phyloP scores from a whole-genome alignment of 2,329 filamentous ascomycete genomes.

The Beauveria caledonica region DNA sequence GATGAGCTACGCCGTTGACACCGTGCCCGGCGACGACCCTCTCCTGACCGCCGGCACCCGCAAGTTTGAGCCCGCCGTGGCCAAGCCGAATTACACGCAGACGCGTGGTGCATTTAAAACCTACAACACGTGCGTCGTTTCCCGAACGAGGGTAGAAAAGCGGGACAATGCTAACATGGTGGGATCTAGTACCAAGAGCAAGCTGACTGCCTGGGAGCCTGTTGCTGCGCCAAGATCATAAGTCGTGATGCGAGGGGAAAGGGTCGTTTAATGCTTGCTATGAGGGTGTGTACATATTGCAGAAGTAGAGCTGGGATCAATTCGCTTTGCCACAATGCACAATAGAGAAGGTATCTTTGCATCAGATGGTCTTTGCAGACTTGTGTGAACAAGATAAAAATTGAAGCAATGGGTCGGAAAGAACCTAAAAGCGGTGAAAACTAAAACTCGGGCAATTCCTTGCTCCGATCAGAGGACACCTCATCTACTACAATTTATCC shows the following conservation, averaged over 20 bases:
- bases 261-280: background rate
- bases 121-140: conserved; percentile 79
- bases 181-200: conserved; percentile 41
- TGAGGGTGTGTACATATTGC: conserved; percentile 22
- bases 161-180: conserved; percentile 16
- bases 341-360: too few species aligned
- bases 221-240: conserved; percentile 28
- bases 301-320: background rate
- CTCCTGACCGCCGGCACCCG: conserved; percentile 59
- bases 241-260: background rate
- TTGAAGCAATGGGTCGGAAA: background rate
- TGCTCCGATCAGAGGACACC: background rate
- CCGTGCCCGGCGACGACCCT: conserved; percentile 70
- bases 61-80: conserved; percentile 64
- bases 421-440: background rate
- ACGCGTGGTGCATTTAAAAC: conserved; percentile 78
- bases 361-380: background rate
- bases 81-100: conserved; percentile 67
- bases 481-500: conserved; percentile 6
- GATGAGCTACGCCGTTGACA: conserved; percentile 90
- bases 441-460: background rate
- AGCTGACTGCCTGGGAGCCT: conserved; percentile 46
- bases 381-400: background rate
- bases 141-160: background rate
- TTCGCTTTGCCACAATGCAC: background rate